Conservation (phyloP, 2,329 filamentous ascomycete species). For the Alternaria gaisen region DNA sequence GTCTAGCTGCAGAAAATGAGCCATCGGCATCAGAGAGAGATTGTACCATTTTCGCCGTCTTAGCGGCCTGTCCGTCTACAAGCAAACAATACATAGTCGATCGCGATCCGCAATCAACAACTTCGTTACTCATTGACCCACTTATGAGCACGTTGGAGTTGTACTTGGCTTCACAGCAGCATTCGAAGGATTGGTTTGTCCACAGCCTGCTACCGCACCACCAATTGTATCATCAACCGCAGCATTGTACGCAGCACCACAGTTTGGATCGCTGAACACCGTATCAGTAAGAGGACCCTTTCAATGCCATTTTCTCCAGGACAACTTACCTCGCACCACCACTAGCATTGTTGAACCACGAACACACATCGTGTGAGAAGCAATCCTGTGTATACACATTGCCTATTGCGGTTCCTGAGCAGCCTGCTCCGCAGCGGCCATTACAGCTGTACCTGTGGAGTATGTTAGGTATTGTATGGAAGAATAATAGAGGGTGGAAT, state of each 20-base stretch:
- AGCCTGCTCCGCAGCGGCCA: constrained; percentile 60
- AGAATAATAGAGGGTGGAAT: neutral
- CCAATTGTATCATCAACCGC: too few relatives aligned
- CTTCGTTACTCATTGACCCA: too few relatives aligned
- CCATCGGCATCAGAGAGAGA: too few relatives aligned
- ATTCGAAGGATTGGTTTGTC: too few relatives aligned
- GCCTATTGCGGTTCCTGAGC: constrained; percentile 55
- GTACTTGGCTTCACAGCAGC: too few relatives aligned
- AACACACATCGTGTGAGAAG: constrained; percentile 62
- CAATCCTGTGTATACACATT: constrained; percentile 63
- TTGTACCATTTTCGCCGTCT: too few relatives aligned
- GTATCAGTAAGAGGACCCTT: neutral
- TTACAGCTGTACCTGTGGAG: constrained; percentile 59
- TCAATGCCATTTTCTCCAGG: neutral
- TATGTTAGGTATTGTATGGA: constrained; percentile 5
- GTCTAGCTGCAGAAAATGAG: too few relatives aligned
- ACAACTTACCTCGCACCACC: constrained; percentile 55
- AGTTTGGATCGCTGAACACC: neutral
- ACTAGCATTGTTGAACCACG: constrained; percentile 60
- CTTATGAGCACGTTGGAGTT: accelerated
- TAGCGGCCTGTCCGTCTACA: too few relatives aligned
- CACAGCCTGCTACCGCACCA: too few relatives aligned
- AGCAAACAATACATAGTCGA: too few relatives aligned
- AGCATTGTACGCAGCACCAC: too few relatives aligned
- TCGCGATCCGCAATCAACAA: too few relatives aligned